Conservation (phyloP, 805 yeast species). For the Candida chilensis region DNA sequence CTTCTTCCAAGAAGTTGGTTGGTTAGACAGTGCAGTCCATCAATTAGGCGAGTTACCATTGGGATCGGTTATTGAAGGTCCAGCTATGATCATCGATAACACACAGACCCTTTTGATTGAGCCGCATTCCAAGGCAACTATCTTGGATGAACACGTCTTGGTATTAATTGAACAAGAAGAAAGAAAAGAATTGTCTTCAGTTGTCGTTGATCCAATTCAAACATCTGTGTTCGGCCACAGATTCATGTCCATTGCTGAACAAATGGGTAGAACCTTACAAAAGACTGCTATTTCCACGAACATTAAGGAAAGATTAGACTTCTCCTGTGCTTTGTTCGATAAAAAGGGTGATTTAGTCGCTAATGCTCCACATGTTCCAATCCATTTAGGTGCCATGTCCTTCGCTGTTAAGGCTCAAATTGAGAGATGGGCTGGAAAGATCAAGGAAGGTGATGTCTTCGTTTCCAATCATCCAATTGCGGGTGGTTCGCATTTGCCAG, state of each 20-base stretch:
- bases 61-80: slow-evolving; percentile 55
- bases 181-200: slow-evolving; percentile 10
- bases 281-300: slow-evolving; percentile 77
- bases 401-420: slow-evolving; percentile 33
- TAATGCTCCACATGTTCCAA: slow-evolving; percentile 37
- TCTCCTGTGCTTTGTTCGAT: slow-evolving; percentile 19
- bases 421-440: slow-evolving; percentile 27
- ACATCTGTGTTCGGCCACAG: slow-evolving; percentile 75
- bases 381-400: slow-evolving; percentile 39
- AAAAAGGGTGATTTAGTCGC: slow-evolving; percentile 28
- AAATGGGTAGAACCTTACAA: slow-evolving; percentile 75
- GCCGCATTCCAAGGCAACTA: slow-evolving; percentile 47
- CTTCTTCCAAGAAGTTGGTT: slow-evolving; percentile 20
- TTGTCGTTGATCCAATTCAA: slow-evolving; percentile 54
- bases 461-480: slow-evolving; percentile 75
- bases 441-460: slow-evolving; percentile 57
- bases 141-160: slow-evolving; percentile 53
- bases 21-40: slow-evolving; percentile 24
- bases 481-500: slow-evolving; percentile 33
- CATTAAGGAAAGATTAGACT: slow-evolving; percentile 77
- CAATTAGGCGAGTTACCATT: slow-evolving; percentile 39
- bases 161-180: slow-evolving; percentile 21
- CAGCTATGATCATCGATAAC: slow-evolving; percentile 70
- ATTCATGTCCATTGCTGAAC: slow-evolving; percentile 87
- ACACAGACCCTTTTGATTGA: slow-evolving; percentile 76